Evolutionary conservation across 805 yeast genomes (phyloP), one percentile per base, ranked within the genome.

Genomic region (Tetrapisispora pingtungensis): DNA sequence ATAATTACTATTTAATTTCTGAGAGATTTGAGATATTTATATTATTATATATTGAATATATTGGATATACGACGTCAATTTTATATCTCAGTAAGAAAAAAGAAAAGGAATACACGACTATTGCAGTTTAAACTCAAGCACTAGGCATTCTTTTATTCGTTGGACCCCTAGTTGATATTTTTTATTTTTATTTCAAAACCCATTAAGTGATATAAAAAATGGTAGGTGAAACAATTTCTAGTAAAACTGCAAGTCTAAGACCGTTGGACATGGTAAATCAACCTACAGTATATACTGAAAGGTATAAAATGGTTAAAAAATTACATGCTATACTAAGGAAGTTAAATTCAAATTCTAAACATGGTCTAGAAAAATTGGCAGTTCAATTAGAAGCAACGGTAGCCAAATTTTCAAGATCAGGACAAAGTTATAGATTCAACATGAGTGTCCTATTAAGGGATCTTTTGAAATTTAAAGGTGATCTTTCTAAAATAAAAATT

Each of bases 391-490:
- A 61, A 33, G 47, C 49, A 1, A 40, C 51, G 10, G 54, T 61
- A 4, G 63, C 64, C 7, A 59, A 53, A 42, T 41, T 42, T 19
- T 55, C 63, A 37, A 40, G 48, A 10, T 52, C 61, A 3, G 41
- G 52, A 4, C 66, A 61, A 45, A 53, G 61, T 40, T 62, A 62
- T 45, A 47, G 56, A 32, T 61, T 62, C 41, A 59, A 57, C 41
- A 54, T 59, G 49, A 54, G 62, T 34, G 50, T 62, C 12, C 42
- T 64, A 10, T 46, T 62, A 4, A 53, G 66, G 24, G 64, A 62
- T 50, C 36, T 64, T 32, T 33, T 47, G 10, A 57, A 60, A 31
- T 36, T 45, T 28, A 60, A 60, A 33, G 66, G 66, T 18, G 54
- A 60, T 42, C 46, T 59, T 10, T 48, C 46, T 8, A 45, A 52